A percentile compares a stretch with the other conserved stretches of the same genome.
Evolutionary conservation across 345 rosid species (phyloP).

Genomic region (Camelina laxa): DNA sequence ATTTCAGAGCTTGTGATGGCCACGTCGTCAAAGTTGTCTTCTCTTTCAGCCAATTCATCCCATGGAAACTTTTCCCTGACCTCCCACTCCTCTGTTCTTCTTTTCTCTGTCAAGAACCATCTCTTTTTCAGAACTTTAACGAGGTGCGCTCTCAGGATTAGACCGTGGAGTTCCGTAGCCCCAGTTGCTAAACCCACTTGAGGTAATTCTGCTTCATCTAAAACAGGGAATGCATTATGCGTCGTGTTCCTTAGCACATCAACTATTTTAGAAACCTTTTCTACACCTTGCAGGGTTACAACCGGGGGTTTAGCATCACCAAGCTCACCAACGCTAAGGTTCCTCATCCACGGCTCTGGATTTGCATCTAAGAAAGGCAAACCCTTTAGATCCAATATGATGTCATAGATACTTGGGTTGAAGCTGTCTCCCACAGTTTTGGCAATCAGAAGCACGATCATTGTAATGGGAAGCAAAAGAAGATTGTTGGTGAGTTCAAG

Average conservation of each 20-base stretch:
- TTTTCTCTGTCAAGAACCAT: conserved; percentile 77
- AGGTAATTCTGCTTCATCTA: conserved; percentile 54
- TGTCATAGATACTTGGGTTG: conserved; percentile 86
- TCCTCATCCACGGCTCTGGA: conserved; percentile 98
- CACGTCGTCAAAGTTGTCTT: conserved; percentile 66
- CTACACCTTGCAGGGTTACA: conserved; percentile 72
- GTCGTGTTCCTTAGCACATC: conserved; percentile 78
- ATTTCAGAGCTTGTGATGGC: conserved; percentile 70
- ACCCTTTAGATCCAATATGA: conserved; percentile 82
- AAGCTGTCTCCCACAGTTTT: conserved; percentile 89
- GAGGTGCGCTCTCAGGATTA: conserved; percentile 84
- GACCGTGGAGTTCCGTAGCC: conserved; percentile 65
- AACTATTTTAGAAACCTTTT: conserved; percentile 75
- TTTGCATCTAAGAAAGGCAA: conserved; percentile 92
- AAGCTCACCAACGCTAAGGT: conserved; percentile 81
- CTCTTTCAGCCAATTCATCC: conserved; percentile 85
- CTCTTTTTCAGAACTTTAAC: conserved; percentile 72
- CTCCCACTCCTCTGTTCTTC: conserved; percentile 88
- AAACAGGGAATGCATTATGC: conserved; percentile 75
- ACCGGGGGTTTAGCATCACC: conserved; percentile 75
- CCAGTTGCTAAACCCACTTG: conserved; percentile 50
- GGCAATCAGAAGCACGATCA: conserved; percentile 84
- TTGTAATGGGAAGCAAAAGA: conserved; percentile 76
- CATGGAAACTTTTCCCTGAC: conserved; percentile 73
- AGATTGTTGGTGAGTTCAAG: conserved; percentile 97